These are phyloP conservation scores for Talaromyces rugulosus DNA, from an alignment of 2,329 filamentous ascomycete species.

Conservation along the genomic window DNA sequence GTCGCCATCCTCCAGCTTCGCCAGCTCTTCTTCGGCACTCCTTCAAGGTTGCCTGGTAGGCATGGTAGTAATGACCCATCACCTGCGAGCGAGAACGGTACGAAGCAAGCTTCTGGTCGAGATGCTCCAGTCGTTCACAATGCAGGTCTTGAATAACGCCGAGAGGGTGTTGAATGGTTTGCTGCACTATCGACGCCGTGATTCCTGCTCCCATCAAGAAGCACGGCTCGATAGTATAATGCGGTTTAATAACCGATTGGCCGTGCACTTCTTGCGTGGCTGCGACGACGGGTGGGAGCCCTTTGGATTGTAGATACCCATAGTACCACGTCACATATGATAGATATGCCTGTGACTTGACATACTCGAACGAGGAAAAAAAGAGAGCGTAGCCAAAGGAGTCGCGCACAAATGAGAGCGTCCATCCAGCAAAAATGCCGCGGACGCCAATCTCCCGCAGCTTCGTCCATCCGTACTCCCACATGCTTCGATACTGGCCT, in stretches of 20 bases:
- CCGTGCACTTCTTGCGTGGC: slow-evolving; percentile 3
- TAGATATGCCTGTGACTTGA: slow-evolving; percentile 62
- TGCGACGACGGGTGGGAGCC: slow-evolving; percentile 11
- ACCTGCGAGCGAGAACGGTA: slow-evolving; percentile 39
- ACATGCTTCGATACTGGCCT: slow-evolving; percentile 58
- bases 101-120: slow-evolving; percentile 51
- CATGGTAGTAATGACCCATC: slow-evolving; percentile 54
- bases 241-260: slow-evolving; percentile 49
- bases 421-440: slow-evolving; percentile 61
- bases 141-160: slow-evolving; percentile 58
- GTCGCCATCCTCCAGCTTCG: slow-evolving; percentile 50
- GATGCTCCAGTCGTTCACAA: slow-evolving; percentile 55
- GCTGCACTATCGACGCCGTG: slow-evolving; percentile 55
- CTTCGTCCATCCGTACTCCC: slow-evolving; percentile 58
- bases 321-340: slow-evolving; percentile 58
- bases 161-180: slow-evolving; percentile 56
- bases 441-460: slow-evolving; percentile 56
- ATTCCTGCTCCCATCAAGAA: slow-evolving; percentile 59
- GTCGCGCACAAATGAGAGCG: slow-evolving; percentile 57
- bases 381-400: slow-evolving; percentile 59
- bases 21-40: slow-evolving; percentile 51
- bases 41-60: slow-evolving; percentile 57
- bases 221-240: slow-evolving; percentile 59
- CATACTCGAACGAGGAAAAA: slow-evolving; percentile 60
- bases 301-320: slow-evolving; percentile 32